Evolutionary conservation across 139 green algal species (phyloP).

Genomic region (Picochlorum sp.): DNA sequence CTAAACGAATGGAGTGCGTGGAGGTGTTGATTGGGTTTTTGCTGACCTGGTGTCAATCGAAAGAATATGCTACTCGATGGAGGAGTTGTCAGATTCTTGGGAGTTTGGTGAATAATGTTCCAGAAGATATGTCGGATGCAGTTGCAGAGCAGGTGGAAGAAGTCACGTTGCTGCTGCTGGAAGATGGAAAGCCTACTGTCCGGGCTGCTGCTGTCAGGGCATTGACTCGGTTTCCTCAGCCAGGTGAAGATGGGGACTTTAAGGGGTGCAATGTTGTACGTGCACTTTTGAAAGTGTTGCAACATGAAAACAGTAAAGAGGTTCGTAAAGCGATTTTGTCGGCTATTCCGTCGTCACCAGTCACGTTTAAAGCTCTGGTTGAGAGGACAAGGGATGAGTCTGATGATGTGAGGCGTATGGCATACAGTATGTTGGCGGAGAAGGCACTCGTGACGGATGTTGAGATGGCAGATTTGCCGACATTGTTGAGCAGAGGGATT

Average conservation of each 20-base stretch:
- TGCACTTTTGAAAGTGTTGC: constrained; percentile 32
- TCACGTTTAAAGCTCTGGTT: constrained; percentile 26
- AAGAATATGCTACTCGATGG: constrained; percentile 28
- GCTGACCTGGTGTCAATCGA: constrained; percentile 3
- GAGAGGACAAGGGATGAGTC: constrained; percentile 40
- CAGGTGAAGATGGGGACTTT: constrained; percentile 35
- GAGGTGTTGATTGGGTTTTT: constrained; percentile 21
- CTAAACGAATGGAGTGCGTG: constrained; percentile 18
- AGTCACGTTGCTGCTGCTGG: constrained; percentile 33
- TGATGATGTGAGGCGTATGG: constrained; percentile 41
- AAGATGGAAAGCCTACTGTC: constrained; percentile 40
- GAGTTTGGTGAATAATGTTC: constrained; percentile 26
- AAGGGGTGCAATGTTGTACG: constrained; percentile 25
- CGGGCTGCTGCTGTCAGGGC: constrained; percentile 36
- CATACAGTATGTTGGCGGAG: constrained; percentile 32
- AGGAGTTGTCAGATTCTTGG: constrained; percentile 30
- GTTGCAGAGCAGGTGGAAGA: constrained; percentile 29
- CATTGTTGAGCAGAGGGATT: constrained; percentile 35
- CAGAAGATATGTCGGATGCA: constrained; percentile 28
- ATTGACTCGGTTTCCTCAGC: constrained; percentile 37
- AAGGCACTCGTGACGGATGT: constrained; percentile 24
- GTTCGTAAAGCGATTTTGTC: constrained; percentile 46
- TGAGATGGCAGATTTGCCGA: constrained; percentile 6
- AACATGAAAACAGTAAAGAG: constrained; percentile 47
- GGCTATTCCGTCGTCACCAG: constrained; percentile 24